Base-by-base conservation (phyloP, 2,329 filamentous ascomycete genomes). In the Diaporthe sp. region DNA sequence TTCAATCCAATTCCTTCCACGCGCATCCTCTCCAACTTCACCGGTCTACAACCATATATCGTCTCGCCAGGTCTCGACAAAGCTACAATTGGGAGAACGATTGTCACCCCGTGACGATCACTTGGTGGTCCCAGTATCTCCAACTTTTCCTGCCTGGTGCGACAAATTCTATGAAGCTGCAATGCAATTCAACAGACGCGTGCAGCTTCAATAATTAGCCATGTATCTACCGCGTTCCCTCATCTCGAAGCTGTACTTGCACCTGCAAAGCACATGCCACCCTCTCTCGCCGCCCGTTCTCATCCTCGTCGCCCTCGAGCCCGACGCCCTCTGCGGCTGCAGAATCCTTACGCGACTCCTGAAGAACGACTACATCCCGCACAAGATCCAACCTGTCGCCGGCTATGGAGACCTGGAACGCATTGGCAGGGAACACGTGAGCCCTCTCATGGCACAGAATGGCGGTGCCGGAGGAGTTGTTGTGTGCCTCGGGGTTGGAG, bases 181-280 rank as follows among this genome's bases (percentile, higher is more conserved):
- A 76, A 81, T 82, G 80, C 75, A 78, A 49, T 68, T 58, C 71
- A 79, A 78, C 77, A 80, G 78, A 84, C 84, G 82, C 82, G 82
- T 82, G 78, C 65, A 78, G 76, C 73, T 77, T 74, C 62, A 78
- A 70, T 73, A 77, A 75, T 57, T 77, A 80, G 77, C 77, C 84
- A 99, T 99, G 97, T 98, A 98, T 92, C 93, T 99, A 78, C 97
- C 96, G 82, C 94, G 97, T 79, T 90, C 91, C 78, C 90, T 98
- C 78, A 94, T 98, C 82, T 94, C 95, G 68, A 96, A 96, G 80
- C 92, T 98, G 80, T 99, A 99, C 88, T 90, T 91, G 76, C 94
- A 98, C 85, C 94, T 99, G 74, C 92, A 97, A 84, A 92, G 91
- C 84, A 94, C 94, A 60, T 93, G 96, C 79, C 95, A 98, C 82